Evolutionary conservation across 495 filamentous ascomycete species (phyloP), one percentile per base, ranked within the genome.

Genomic region (Aspergillus incahuasiensis): DNA sequence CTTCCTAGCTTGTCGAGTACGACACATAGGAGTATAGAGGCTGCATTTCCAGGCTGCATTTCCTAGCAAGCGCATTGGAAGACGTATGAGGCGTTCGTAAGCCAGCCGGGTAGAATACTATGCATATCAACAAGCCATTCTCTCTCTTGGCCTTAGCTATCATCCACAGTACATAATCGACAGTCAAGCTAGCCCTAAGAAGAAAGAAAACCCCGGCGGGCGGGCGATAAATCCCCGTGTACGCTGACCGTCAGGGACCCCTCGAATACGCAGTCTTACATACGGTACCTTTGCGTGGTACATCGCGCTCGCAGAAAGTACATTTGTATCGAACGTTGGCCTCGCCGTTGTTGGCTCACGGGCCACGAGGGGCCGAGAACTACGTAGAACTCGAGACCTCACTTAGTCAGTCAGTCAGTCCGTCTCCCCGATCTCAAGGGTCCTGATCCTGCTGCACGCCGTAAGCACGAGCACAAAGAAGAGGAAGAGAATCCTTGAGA

Each of bases 181-280:
- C n/a, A n/a, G n/a, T n/a, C n/a, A n/a, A n/a, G n/a, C 32, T 35
- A 35, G 32, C 32, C 32, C 32, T 35, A 15, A 6, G 28, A 13
- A 45, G 9, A 45, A 19, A 48, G 9, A 1, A 16, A 22, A 24
- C 25, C 8, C 25, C 25, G 25, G 25, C 8, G 25, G 25, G 25
- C 25, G 25, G 8, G 25, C 45, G 45, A 48, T 18, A 48, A 48
- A 34, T 18, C 24, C 25, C 45, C 45, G 45, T 19, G 45, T 48
- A 48, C n/a, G 24, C 1, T 28, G n/a, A 47, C 24, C 25, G 46
- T 49, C 30, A 35, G 16, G 16, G 19, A 22, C 30, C 18, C 30
- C 38, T 21, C 46, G 9, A 49, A 38, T 49, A 49, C 46, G n/a
- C 46, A 28, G 46, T 16, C 16, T 49, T 49, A 49, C 46, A 49